phyloP scores from a whole-genome alignment of 1,284 basidiomycete genomes.

The Fistulinella staudtii region DNA sequence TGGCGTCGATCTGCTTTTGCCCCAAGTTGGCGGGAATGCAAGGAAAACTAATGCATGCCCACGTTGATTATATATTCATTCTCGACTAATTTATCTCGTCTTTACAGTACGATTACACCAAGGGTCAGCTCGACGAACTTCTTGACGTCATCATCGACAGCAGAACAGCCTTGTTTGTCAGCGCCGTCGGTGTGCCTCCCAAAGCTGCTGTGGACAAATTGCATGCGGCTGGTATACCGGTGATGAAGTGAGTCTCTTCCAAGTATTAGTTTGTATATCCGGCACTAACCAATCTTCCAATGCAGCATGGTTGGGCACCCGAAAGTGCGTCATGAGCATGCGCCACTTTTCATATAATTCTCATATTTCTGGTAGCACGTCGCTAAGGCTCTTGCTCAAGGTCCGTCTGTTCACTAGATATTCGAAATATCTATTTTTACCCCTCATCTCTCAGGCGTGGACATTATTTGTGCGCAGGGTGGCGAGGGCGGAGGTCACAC shows the following conservation, averaged over 20 bases:
- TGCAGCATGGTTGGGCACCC: conserved; percentile 83
- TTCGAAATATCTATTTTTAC: background rate
- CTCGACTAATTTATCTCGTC: background rate
- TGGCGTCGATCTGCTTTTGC: conserved; percentile 77
- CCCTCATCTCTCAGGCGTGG: conserved; percentile 56
- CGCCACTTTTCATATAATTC: background rate
- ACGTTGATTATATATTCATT: background rate
- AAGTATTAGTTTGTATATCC: background rate
- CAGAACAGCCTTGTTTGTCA: conserved; percentile 77
- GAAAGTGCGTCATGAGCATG: conserved; percentile 48
- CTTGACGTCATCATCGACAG: conserved; percentile 78
- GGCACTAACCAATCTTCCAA: conserved; percentile 7
- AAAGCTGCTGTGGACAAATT: conserved; percentile 78
- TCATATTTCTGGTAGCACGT: conserved; percentile 53
- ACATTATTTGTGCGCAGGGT: conserved; percentile 83
- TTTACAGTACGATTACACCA: conserved; percentile 67
- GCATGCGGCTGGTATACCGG: conserved; percentile 72
- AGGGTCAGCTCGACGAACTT: conserved; percentile 70
- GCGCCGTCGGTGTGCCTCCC: conserved; percentile 82
- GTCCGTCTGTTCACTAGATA: conserved; percentile 27
- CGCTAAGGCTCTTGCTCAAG: conserved; percentile 71
- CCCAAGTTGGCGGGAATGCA: conserved; percentile 74
- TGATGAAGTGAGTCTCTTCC: conserved; percentile 73
- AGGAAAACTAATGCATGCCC: conserved; percentile 71
- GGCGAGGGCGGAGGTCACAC: conserved; percentile 80